Conservation (phyloP, 306 rosid genomes). For the Inga laurina region DNA sequence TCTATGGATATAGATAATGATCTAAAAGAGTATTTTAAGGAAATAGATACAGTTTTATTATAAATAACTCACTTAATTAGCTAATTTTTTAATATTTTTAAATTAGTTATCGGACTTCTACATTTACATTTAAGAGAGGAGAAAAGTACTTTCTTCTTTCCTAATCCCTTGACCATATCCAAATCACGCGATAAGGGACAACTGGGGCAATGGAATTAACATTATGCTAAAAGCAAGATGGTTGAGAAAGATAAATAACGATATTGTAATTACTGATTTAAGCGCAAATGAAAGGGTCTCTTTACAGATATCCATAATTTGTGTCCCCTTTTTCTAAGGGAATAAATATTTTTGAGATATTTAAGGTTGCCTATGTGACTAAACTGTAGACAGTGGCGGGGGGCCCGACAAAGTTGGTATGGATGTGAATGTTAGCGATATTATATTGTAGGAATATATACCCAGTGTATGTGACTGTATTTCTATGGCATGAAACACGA, state of each 20-base stretch:
- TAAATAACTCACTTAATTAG: too few relatives aligned
- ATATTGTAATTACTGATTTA: not conserved
- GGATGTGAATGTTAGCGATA: not conserved
- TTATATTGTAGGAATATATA: not conserved
- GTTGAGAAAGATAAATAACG: not conserved
- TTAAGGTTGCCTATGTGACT: not conserved
- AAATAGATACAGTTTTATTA: too few relatives aligned
- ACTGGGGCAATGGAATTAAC: not conserved
- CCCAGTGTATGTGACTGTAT: not conserved
- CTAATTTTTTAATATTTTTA: too few relatives aligned
- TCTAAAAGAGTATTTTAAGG: too few relatives aligned
- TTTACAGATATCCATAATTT: not conserved
- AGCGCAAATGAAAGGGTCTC: constrained; percentile 5
- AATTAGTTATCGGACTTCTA: too few relatives aligned
- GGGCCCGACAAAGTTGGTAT: not conserved
- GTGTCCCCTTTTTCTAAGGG: not conserved
- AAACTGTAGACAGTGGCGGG: not conserved
- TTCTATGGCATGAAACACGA: not conserved
- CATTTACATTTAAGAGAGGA: too few relatives aligned
- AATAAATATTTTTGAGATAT: not conserved
- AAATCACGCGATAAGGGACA: not conserved
- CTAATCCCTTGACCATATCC: not conserved
- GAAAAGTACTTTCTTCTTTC: too few relatives aligned
- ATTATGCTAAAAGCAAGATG: not conserved
- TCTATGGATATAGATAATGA: too few relatives aligned